Evolutionary conservation across 768 basidiomycete species (phyloP).

Genomic region (Phanerodontia chrysosporium): DNA sequence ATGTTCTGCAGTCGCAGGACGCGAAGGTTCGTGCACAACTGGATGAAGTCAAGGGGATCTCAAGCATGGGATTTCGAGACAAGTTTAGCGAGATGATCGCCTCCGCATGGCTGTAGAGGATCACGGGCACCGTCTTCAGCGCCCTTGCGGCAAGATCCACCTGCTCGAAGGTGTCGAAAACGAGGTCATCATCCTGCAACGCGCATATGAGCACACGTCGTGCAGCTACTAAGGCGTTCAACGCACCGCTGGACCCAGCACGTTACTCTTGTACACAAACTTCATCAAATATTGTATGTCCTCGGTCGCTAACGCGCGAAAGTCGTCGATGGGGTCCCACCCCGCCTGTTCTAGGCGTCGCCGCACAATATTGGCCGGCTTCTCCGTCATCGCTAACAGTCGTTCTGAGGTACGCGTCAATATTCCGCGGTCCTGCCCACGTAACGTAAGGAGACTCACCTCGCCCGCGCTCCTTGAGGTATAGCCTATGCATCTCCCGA

Average conservation of each 20-base stretch:
- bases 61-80: slow-evolving; percentile 92
- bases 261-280: slow-evolving; percentile 83
- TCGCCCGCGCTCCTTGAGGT: slow-evolving; percentile 71
- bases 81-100: slow-evolving; percentile 82
- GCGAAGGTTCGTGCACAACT: slow-evolving; percentile 76
- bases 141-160: slow-evolving; percentile 81
- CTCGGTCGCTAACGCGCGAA: slow-evolving; percentile 72
- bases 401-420: slow-evolving; percentile 52
- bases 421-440: not conserved
- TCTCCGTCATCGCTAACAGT: slow-evolving; percentile 73
- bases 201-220: not conserved
- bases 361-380: slow-evolving; percentile 80
- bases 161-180: slow-evolving; percentile 65
- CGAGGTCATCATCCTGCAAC: slow-evolving; percentile 66
- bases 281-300: slow-evolving; percentile 83
- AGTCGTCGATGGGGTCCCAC: slow-evolving; percentile 75
- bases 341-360: slow-evolving; percentile 86
- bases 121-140: slow-evolving; percentile 84
- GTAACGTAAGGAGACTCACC: slow-evolving; percentile 39
- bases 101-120: slow-evolving; percentile 79
- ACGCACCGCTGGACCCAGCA: slow-evolving; percentile 60
- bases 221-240: not conserved
- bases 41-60: slow-evolving; percentile 95
- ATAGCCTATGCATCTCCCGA: slow-evolving; percentile 61
- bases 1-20: slow-evolving; percentile 87